These are phyloP conservation scores for Uromyces viciae-fabae DNA, from an alignment of 1,284 basidiomycete species.

Conservation along the genomic window DNA sequence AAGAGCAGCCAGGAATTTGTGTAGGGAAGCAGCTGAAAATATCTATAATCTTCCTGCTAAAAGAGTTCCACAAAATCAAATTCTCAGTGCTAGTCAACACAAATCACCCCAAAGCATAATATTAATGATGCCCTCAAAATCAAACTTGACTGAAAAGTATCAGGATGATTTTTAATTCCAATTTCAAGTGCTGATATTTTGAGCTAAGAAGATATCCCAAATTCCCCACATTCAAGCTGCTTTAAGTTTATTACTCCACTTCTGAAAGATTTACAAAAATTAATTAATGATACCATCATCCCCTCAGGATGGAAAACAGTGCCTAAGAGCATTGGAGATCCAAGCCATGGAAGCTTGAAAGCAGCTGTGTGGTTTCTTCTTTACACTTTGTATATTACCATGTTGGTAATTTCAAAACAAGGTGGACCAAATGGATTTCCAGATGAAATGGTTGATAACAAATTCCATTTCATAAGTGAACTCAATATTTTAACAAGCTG, in stretches of 20 bases:
- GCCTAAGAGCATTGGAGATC: not conserved
- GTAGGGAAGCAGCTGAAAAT: not conserved
- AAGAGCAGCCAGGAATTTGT: not conserved
- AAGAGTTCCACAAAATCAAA: not conserved
- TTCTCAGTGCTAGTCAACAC: not conserved
- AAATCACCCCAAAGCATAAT: not conserved
- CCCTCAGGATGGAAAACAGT: slow-evolving; percentile 21
- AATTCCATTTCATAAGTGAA: slow-evolving; percentile 5
- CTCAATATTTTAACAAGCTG: slow-evolving; percentile 19
- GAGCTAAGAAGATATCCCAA: not conserved
- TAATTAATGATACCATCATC: not conserved
- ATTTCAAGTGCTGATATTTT: not conserved
- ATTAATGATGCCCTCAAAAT: not conserved
- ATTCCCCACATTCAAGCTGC: not conserved
- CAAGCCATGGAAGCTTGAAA: not conserved
- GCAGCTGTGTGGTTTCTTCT: slow-evolving; percentile 12
- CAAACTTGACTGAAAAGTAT: slow-evolving; percentile 6
- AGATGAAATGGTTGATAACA: slow-evolving; percentile 15
- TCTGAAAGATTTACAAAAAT: not conserved
- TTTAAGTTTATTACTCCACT: not conserved
- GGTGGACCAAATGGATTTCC: not conserved
- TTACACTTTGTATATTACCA: slow-evolving; percentile 15
- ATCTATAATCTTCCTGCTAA: not conserved
- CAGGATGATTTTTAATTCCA: slow-evolving; percentile 10
- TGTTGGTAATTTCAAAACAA: not conserved